phyloP scores from a whole-genome alignment of 2,329 filamentous ascomycete genomes.

The Colletotrichum sp. region DNA sequence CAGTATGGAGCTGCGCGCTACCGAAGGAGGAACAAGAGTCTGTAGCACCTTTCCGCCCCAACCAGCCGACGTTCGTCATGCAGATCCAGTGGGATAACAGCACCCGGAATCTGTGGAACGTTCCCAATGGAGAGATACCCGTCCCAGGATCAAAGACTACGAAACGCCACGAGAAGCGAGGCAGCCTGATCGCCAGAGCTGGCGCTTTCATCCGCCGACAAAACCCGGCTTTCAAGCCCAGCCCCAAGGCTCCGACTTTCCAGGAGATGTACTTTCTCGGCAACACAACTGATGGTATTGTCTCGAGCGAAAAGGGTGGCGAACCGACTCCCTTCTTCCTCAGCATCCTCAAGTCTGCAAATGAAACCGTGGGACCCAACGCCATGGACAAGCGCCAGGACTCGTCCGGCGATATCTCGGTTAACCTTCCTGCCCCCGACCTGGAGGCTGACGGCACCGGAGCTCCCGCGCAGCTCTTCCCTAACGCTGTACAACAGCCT shows the following conservation, averaged over 20 bases:
- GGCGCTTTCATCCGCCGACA: slow-evolving; percentile 20
- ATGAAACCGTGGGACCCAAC: slow-evolving; percentile 35
- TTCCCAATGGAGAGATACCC: slow-evolving; percentile 42
- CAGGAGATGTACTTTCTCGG: slow-evolving; percentile 83
- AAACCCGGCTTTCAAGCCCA: slow-evolving; percentile 47
- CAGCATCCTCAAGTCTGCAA: slow-evolving; percentile 63
- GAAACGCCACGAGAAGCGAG: not conserved
- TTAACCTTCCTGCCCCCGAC: slow-evolving; percentile 64
- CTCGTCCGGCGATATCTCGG: not conserved
- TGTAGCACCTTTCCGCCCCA: slow-evolving; percentile 65
- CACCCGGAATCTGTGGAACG: slow-evolving; percentile 55
- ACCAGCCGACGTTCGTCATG: slow-evolving; percentile 80
- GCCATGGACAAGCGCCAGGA: slow-evolving; percentile 30
- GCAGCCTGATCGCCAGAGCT: slow-evolving; percentile 17
- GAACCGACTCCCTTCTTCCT: slow-evolving; percentile 91
- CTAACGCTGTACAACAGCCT: slow-evolving; percentile 75
- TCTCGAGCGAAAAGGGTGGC: slow-evolving; percentile 72
- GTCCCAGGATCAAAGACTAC: slow-evolving; percentile 16
- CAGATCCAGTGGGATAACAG: slow-evolving; percentile 77
- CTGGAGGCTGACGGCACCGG: slow-evolving; percentile 74
- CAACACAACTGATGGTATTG: slow-evolving; percentile 80
- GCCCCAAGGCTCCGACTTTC: slow-evolving; percentile 63
- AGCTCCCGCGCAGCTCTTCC: slow-evolving; percentile 73
- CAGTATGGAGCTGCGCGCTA: slow-evolving; percentile 85
- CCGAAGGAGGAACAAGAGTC: slow-evolving; percentile 77